Conservation (phyloP, 1,284 basidiomycete genomes). For the Puccinia hordei region DNA sequence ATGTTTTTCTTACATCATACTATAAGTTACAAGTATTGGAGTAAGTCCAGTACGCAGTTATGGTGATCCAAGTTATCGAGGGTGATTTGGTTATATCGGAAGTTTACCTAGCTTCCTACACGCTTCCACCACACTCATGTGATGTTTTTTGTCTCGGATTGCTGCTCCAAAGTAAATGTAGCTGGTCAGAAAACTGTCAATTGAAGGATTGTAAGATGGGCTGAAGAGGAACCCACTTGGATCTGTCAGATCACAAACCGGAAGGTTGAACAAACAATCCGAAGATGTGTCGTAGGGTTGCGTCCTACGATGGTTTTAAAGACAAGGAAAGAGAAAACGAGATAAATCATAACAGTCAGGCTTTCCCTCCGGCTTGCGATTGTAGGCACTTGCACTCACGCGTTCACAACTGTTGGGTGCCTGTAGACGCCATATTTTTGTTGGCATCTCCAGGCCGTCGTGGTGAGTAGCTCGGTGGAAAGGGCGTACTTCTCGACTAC, state of each 20-base stretch:
- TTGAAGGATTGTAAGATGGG: not conserved
- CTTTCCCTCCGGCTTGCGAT: not conserved
- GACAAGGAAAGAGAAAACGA: not conserved
- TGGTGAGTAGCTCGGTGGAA: constrained; percentile 33
- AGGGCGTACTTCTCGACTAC: constrained; percentile 44
- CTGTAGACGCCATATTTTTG: constrained; percentile 40
- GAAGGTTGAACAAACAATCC: constrained; percentile 43
- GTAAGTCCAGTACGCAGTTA: not conserved
- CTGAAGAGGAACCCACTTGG: constrained; percentile 18
- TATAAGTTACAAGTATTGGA: not conserved
- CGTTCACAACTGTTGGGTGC: constrained; percentile 29
- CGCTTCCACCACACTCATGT: constrained; percentile 22
- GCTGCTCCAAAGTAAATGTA: constrained; percentile 9
- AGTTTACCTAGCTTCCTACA: constrained; percentile 41
- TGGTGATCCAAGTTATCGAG: not conserved
- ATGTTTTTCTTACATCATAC: constrained; percentile 2
- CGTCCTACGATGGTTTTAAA: not conserved
- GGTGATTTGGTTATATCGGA: constrained; percentile 17
- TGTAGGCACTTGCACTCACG: constrained; percentile 10
- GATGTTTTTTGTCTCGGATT: constrained; percentile 10
- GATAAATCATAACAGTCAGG: not conserved
- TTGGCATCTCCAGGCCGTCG: constrained; percentile 46
- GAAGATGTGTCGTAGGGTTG: constrained; percentile 39
- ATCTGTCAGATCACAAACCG: constrained; percentile 45
- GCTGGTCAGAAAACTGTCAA: not conserved